These are phyloP conservation scores for Pythium periplocum DNA, from an alignment of 352 stramenopile species.

Conservation along the genomic window DNA sequence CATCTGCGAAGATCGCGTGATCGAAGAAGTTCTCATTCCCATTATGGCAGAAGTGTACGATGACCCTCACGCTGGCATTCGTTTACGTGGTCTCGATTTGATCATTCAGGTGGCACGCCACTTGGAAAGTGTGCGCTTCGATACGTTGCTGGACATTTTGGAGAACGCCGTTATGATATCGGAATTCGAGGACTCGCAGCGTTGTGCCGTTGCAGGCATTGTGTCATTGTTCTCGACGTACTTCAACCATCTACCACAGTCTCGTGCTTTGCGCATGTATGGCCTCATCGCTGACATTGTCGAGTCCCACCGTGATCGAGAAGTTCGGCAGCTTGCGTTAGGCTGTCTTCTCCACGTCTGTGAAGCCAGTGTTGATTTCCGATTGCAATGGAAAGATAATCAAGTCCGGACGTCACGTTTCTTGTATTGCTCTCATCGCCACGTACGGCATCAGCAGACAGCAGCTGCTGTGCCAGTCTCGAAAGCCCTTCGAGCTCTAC, in stretches of 20 bases:
- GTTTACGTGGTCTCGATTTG: slow-evolving; percentile 48
- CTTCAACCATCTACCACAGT: slow-evolving; percentile 75
- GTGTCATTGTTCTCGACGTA: slow-evolving; percentile 71
- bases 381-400: slow-evolving; percentile 62
- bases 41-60: slow-evolving; percentile 64
- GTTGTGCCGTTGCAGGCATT: slow-evolving; percentile 49
- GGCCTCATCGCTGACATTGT: slow-evolving; percentile 63
- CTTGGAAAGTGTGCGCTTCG: slow-evolving; percentile 80
- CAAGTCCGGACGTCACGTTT: slow-evolving; percentile 72
- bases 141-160: slow-evolving; percentile 72
- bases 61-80: slow-evolving; percentile 56
- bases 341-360: slow-evolving; percentile 67
- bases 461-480: slow-evolving; percentile 55
- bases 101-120: slow-evolving; percentile 65
- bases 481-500: slow-evolving; percentile 48
- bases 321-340: slow-evolving; percentile 57
- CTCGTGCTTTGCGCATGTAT: slow-evolving; percentile 71
- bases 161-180: slow-evolving; percentile 61
- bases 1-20: slow-evolving; percentile 79
- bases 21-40: slow-evolving; percentile 80
- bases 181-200: slow-evolving; percentile 61
- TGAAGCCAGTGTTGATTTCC: slow-evolving; percentile 54
- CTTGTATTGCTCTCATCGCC: slow-evolving; percentile 39
- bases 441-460: slow-evolving; percentile 34
- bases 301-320: slow-evolving; percentile 57